Conservation (phyloP, 2,329 filamentous ascomycete genomes). For the Xylariaceae sp. region DNA sequence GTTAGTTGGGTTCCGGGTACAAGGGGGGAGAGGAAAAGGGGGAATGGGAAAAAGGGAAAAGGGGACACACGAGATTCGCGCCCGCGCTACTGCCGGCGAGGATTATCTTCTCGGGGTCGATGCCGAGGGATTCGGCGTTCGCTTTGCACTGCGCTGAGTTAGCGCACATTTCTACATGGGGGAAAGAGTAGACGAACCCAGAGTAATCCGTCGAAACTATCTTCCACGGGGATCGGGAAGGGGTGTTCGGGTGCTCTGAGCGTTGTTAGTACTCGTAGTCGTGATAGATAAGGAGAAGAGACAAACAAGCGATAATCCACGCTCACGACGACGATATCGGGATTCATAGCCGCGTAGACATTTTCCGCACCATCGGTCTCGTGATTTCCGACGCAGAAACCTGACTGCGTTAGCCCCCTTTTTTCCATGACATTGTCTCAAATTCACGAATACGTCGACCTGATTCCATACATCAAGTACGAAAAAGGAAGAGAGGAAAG, state of each 20-base stretch:
- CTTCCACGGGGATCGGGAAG: conserved; percentile 45
- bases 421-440: not conserved
- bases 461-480: too few relatives aligned
- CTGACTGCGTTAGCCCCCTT: not conserved
- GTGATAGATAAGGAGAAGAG: not conserved
- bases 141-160: conserved; percentile 6
- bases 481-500: too few relatives aligned
- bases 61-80: conserved; percentile 11
- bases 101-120: conserved; percentile 16
- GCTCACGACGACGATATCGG: conserved; percentile 35
- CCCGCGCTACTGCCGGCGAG: conserved; percentile 17
- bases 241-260: conserved; percentile 46
- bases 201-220: conserved; percentile 45
- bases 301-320: conserved; percentile 36
- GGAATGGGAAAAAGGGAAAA: too few relatives aligned
- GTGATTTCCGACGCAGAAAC: conserved; percentile 29
- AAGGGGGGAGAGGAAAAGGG: not conserved
- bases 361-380: conserved; percentile 35
- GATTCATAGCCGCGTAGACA: conserved; percentile 31
- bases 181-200: conserved; percentile 29
- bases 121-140: conserved; percentile 13
- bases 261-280: too few relatives aligned
- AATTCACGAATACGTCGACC: not conserved
- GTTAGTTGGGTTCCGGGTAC: not conserved
- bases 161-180: too few relatives aligned